phyloP scores from a whole-genome alignment of 139 green algal genomes.

The Edaphochlamys debaryana region DNA sequence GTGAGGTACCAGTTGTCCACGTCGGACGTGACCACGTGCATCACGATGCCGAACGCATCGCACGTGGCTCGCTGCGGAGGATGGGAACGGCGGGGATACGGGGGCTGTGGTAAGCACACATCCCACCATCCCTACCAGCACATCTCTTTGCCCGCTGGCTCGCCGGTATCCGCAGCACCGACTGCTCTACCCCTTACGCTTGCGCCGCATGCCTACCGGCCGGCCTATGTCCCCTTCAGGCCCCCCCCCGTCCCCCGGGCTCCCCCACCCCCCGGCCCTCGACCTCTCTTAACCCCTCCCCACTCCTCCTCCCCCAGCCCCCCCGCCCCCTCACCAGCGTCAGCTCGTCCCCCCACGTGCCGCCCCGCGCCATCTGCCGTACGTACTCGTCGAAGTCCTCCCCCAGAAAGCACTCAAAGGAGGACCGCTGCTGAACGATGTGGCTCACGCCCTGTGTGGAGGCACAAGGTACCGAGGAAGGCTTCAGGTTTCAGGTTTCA shows the following conservation, averaged over 20 bases:
- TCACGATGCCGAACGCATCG: slow-evolving; percentile 63
- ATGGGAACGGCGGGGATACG: neutral
- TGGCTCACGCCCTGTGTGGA: slow-evolving; percentile 47
- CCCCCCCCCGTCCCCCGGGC: neutral
- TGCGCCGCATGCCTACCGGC: too few species aligned
- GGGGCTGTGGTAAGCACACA: neutral
- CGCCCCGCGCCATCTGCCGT: slow-evolving; percentile 53
- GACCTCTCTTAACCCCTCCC: too few species aligned
- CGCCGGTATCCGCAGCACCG: too few species aligned
- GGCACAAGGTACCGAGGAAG: too few species aligned
- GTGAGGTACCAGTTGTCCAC: slow-evolving; percentile 64
- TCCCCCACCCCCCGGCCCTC: too few species aligned
- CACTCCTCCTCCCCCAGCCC: neutral
- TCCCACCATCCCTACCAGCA: too few species aligned
- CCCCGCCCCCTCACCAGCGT: slow-evolving; percentile 63
- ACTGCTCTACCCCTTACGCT: too few species aligned
- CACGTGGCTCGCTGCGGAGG: slow-evolving; percentile 65
- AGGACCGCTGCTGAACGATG: slow-evolving; percentile 50
- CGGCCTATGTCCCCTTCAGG: too few species aligned
- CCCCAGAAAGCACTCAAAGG: slow-evolving; percentile 63
- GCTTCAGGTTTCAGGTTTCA: too few species aligned
- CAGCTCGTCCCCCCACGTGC: slow-evolving; percentile 83
- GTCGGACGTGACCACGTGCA: slow-evolving; percentile 73
- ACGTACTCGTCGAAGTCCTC: slow-evolving; percentile 62
- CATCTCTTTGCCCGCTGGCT: too few species aligned